Evolutionary conservation across 192 early-diverging fungal species (phyloP), one percentile per base, ranked within the genome.

Genomic region (Spizellomyces sp.): DNA sequence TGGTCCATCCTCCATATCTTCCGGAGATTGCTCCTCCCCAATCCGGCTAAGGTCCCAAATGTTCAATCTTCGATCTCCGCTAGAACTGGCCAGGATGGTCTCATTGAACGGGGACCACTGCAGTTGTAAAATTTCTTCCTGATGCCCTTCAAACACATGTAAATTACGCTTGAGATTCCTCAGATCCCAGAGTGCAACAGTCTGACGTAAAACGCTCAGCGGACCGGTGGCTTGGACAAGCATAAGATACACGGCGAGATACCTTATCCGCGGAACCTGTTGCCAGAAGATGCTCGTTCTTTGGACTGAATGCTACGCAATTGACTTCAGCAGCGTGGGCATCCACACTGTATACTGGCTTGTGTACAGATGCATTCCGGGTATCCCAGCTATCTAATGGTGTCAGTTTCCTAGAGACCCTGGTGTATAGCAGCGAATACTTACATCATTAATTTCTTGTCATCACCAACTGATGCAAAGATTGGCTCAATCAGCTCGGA

Each of bases 381-480:
- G 89, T 92, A 83, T 99, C 97, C 97, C 97, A 99, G 62, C 92
- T 93, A 77, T 47, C 48, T 6, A 41, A 42, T 66, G 63, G 7
- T 4, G 50, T 41, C 45, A 41, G 9, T 48, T 54, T 50, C 14
- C 1, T 12, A 7, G 36, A 42, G 44, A 17, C 43, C 1, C 0
- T 14, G 5, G 5, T 5, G 9, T 27, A 5, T 41, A 15, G 42
- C 5, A 41, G 17, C 14, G 15, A 9, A 42, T 58, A 10, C 73
- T 58, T 87, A 94, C 91, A 99, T 89, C 58, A 96, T 77, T 62
- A 99, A 85, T 56, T 90, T 88, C 60, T 90, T 90, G 79, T 99
- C 97, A 80, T 99, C 97, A 50, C 94, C 96, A 14, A 97, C 97
- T 36, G 95, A 97, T 5, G 94, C 97, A 83, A 99, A 99, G 47